A percentile compares a stretch with the other conserved stretches of the same genome.
Conservation (phyloP, 2,329 filamentous ascomycete genomes). For the Talaromyces sp. region DNA sequence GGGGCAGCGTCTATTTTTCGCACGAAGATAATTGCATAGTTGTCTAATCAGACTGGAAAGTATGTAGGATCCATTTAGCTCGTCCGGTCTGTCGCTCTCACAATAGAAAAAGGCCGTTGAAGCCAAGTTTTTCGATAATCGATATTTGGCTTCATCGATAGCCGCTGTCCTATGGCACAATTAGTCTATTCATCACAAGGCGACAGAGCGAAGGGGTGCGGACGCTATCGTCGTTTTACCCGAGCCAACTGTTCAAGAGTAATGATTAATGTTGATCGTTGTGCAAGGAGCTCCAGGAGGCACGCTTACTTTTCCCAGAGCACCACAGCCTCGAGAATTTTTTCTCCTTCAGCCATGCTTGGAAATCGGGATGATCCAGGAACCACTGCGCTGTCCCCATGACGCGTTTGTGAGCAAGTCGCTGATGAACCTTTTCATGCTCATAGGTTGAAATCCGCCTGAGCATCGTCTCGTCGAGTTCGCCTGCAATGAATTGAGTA, state of each 20-base stretch:
- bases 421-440: slow-evolving; percentile 21
- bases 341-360: slow-evolving; percentile 20
- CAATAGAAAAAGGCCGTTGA: slow-evolving; percentile 12
- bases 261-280: not conserved
- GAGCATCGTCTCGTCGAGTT: slow-evolving; percentile 14
- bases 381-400: slow-evolving; percentile 22
- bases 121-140: not conserved
- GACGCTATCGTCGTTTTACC: slow-evolving; percentile 14
- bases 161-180: not conserved
- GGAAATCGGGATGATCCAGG: slow-evolving; percentile 17
- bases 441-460: slow-evolving; percentile 21
- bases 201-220: not conserved
- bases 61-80: not conserved
- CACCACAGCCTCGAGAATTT: slow-evolving; percentile 20
- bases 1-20: not conserved
- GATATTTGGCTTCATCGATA: not conserved
- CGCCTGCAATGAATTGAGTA: not conserved
- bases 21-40: not conserved
- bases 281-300: not conserved
- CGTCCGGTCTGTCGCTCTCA: not conserved
- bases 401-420: slow-evolving; percentile 21
- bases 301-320: slow-evolving; percentile 22
- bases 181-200: not conserved
- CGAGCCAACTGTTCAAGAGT: slow-evolving; percentile 5
- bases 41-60: slow-evolving; percentile 10